These are phyloP conservation scores for Glomus cerebriforme DNA, from an alignment of 192 early-diverging fungal species.

Conservation along the genomic window DNA sequence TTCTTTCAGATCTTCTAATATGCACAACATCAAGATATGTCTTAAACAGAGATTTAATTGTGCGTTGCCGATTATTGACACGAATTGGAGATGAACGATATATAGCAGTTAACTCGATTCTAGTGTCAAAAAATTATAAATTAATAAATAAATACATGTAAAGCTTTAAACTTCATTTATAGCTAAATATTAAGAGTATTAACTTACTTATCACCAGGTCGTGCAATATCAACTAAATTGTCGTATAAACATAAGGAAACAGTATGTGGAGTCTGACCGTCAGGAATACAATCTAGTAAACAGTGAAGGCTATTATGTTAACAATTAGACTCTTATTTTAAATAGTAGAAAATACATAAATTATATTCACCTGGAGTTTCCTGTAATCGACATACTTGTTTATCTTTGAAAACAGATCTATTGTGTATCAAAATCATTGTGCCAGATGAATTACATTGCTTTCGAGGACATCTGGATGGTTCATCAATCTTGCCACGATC, in stretches of 20 bases:
- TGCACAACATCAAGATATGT: conserved; percentile 97
- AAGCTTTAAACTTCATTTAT: not conserved
- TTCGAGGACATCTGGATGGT: conserved; percentile 78
- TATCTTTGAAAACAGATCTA: conserved; percentile 90
- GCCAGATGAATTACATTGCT: conserved; percentile 78
- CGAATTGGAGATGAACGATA: conserved; percentile 93
- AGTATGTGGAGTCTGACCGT: conserved; percentile 98
- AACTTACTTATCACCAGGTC: conserved; percentile 84
- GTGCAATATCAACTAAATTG: conserved; percentile 89
- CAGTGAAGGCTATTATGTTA: not conserved
- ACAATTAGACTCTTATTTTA: too few relatives aligned
- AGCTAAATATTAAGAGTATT: not conserved
- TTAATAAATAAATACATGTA: conserved; percentile 21
- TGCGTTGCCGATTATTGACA: conserved; percentile 83
- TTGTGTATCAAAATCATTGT: conserved; percentile 92
- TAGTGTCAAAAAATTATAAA: conserved; percentile 19
- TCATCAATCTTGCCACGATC: conserved; percentile 90
- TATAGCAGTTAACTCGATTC: conserved; percentile 92
- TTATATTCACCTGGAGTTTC: conserved; percentile 81
- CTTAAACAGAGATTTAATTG: conserved; percentile 88
- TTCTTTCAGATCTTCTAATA: conserved; percentile 78
- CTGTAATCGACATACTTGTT: conserved; percentile 91
- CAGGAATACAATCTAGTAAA: conserved; percentile 79
- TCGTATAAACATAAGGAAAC: conserved; percentile 90
- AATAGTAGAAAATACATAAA: not conserved